Conservation (phyloP, 768 basidiomycete species). For the Lactarius trivialis region DNA sequence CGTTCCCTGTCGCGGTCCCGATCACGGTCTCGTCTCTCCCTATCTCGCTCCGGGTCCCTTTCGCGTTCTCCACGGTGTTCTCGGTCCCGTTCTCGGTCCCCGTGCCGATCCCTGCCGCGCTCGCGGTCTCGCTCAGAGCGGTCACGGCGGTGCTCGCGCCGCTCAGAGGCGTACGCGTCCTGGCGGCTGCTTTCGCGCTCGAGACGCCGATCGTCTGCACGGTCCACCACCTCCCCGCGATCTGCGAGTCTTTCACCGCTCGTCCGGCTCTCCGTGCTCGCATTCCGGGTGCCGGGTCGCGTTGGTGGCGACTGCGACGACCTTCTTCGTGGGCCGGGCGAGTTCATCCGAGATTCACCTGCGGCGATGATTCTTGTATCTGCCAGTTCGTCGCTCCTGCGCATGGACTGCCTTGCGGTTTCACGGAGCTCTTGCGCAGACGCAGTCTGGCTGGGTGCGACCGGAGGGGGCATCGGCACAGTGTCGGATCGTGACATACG, state of each 20-base stretch:
- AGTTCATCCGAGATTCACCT: constrained; percentile 41
- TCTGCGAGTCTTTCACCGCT: constrained; percentile 61
- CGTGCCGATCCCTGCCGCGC: constrained; percentile 27
- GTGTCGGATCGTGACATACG: constrained; percentile 33
- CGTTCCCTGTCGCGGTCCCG: constrained; percentile 26
- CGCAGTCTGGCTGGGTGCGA: constrained; percentile 67
- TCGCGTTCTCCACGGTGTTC: constrained; percentile 28
- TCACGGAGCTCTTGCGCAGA: constrained; percentile 77
- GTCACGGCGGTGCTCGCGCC: constrained; percentile 32
- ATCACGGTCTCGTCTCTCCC: constrained; percentile 26
- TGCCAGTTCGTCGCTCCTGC: constrained; percentile 34
- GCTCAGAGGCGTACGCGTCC: constrained; percentile 34
- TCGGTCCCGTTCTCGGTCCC: constrained; percentile 26
- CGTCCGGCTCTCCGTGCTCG: constrained; percentile 64
- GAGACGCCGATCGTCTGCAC: constrained; percentile 43
- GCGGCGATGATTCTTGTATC: constrained; percentile 24
- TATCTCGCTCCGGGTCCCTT: constrained; percentile 27
- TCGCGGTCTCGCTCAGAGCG: constrained; percentile 35
- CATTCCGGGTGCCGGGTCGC: constrained; percentile 61
- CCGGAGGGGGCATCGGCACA: constrained; percentile 72
- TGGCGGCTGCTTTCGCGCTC: constrained; percentile 44
- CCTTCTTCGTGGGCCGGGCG: constrained; percentile 50
- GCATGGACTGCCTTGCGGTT: constrained; percentile 60
- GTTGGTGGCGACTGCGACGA: constrained; percentile 62
- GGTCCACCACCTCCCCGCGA: constrained; percentile 41